A percentile compares a stretch with the other conserved stretches of the same genome.
Evolutionary conservation across 257 asterid species (phyloP).

Genomic region (Solanum sparsipilum): DNA sequence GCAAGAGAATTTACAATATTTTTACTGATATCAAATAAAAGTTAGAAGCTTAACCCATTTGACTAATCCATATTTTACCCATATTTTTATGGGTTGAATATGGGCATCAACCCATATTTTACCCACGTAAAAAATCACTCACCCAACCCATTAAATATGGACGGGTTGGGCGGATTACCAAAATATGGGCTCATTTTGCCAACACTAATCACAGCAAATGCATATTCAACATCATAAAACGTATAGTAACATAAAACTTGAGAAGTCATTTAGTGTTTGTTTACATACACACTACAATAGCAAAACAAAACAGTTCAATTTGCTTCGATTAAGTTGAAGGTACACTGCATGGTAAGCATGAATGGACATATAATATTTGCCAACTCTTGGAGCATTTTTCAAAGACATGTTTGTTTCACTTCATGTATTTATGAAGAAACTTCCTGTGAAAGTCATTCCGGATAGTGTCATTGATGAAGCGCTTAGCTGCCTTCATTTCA

Average conservation of each 20-base stretch:
- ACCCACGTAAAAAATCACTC: too few species aligned
- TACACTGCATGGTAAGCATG: not conserved
- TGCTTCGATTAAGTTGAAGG: not conserved
- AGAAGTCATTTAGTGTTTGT: not conserved
- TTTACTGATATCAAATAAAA: too few species aligned
- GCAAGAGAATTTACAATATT: too few species aligned
- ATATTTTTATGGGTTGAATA: too few species aligned
- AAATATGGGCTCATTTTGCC: too few species aligned
- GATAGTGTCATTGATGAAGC: constrained; percentile 91
- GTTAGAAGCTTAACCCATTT: too few species aligned
- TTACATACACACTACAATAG: not conserved
- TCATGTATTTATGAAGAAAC: constrained; percentile 78
- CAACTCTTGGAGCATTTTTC: not conserved
- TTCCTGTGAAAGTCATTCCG: constrained; percentile 76
- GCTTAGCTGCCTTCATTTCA: constrained; percentile 60
- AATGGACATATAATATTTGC: not conserved
- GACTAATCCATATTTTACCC: too few species aligned
- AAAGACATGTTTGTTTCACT: constrained; percentile 4
- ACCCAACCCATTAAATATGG: too few species aligned
- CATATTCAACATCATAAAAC: not conserved
- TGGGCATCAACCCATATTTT: too few species aligned
- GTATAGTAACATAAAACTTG: not conserved
- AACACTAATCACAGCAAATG: not conserved
- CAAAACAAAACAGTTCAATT: not conserved
- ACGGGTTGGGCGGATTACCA: too few species aligned